Conservation (phyloP, 345 rosid species). For the Ricinus communis region DNA sequence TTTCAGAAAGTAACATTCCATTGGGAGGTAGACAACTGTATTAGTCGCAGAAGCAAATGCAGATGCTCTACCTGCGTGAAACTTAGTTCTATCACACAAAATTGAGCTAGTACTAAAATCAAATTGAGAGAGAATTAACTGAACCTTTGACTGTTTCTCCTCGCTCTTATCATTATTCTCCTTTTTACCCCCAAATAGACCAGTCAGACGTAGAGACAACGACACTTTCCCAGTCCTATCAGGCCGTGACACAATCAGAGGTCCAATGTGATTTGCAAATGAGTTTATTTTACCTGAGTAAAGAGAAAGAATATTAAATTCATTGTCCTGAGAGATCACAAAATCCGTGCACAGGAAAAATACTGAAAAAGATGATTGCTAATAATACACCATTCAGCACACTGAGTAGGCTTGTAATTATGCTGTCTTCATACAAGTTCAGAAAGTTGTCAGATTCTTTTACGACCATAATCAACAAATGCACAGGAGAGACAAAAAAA, state of each 20-base stretch:
- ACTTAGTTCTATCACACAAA: neutral
- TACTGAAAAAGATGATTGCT: neutral
- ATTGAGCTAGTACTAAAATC: neutral
- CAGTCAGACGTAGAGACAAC: neutral
- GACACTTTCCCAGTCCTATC: neutral
- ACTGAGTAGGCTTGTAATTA: neutral
- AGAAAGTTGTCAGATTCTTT: neutral
- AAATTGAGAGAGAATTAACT: neutral
- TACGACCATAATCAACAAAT: neutral
- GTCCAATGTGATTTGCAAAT: slow-evolving; percentile 8
- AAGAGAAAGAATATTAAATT: neutral
- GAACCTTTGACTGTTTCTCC: slow-evolving; percentile 22
- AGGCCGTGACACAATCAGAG: slow-evolving; percentile 3
- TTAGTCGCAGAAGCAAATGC: neutral
- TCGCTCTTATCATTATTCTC: slow-evolving; percentile 18
- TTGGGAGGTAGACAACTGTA: neutral
- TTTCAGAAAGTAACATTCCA: neutral
- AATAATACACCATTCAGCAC: neutral
- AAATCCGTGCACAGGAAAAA: too few species aligned
- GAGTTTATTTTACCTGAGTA: slow-evolving; percentile 21
- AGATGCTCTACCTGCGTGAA: neutral
- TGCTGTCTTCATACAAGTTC: neutral
- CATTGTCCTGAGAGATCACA: neutral
- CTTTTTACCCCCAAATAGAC: slow-evolving; percentile 27
- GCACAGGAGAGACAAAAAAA: neutral